phyloP scores from a whole-genome alignment of 1,284 basidiomycete species.

The Neolentinus lepideus region DNA sequence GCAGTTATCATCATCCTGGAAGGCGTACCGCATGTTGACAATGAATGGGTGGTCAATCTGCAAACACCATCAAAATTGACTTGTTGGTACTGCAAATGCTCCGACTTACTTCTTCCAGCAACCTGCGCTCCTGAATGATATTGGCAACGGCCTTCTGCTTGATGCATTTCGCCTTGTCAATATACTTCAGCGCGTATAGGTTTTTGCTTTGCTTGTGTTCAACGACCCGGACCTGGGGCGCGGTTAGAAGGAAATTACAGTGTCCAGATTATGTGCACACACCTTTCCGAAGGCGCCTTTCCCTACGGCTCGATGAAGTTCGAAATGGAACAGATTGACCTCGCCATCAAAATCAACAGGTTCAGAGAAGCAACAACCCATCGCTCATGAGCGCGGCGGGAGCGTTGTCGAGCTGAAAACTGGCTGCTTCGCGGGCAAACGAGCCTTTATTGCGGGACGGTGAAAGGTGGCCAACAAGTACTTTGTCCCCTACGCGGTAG shows the following conservation, averaged over 20 bases:
- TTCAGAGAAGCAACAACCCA: conserved; percentile 60
- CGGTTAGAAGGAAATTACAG: neutral
- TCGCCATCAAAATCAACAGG: conserved; percentile 88
- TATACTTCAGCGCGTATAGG: conserved; percentile 93
- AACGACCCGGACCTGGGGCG: conserved; percentile 70
- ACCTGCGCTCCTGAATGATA: conserved; percentile 83
- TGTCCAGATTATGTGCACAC: conserved; percentile 13
- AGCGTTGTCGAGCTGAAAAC: neutral
- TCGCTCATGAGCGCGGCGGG: conserved; percentile 14
- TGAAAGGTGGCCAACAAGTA: neutral
- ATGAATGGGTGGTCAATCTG: conserved; percentile 91
- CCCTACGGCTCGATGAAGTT: conserved; percentile 84
- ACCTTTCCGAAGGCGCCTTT: conserved; percentile 97
- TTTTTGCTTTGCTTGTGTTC: conserved; percentile 91
- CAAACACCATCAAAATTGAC: neutral
- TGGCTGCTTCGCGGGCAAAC: neutral
- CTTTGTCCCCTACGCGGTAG: conserved; percentile 2
- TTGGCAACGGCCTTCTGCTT: conserved; percentile 89
- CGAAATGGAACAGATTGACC: conserved; percentile 92
- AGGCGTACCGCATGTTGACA: conserved; percentile 91
- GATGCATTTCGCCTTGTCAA: conserved; percentile 88
- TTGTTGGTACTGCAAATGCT: conserved; percentile 16
- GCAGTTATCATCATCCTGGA: conserved; percentile 95
- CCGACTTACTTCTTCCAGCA: conserved; percentile 73
- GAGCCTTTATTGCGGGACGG: neutral